Evolutionary conservation across 495 filamentous ascomycete species (phyloP).

Genomic region (Neurospora africana): DNA sequence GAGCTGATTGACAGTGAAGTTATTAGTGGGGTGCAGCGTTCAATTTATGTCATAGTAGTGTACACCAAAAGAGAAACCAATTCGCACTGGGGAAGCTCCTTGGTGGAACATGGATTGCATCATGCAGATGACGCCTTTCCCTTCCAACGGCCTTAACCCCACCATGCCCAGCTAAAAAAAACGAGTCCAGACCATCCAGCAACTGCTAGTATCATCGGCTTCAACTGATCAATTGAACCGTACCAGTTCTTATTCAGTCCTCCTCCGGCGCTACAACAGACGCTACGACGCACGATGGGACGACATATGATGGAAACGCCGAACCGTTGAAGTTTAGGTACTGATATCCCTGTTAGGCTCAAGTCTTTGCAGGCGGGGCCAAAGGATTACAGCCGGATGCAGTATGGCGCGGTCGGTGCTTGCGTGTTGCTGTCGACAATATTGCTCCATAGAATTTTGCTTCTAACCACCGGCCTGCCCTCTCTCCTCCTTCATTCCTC

Average conservation of each 20-base stretch:
- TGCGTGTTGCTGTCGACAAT: background rate
- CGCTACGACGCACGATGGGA: background rate
- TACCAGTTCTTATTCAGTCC: background rate
- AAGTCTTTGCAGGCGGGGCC: background rate
- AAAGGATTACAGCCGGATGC: background rate
- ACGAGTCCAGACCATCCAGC: slow-evolving; percentile 4
- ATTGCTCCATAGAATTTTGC: background rate
- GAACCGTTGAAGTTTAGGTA: background rate
- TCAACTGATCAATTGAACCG: background rate
- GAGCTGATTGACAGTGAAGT: background rate
- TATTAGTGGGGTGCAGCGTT: background rate
- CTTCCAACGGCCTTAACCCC: slow-evolving; percentile 4
- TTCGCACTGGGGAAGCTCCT: slow-evolving; percentile 11
- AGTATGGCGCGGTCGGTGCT: background rate
- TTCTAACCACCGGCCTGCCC: background rate
- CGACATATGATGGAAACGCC: background rate
- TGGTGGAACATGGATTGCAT: slow-evolving; percentile 9
- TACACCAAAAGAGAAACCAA: slow-evolving; percentile 1
- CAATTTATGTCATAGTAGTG: no score
- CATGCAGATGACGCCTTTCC: slow-evolving; percentile 13
- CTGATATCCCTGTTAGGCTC: background rate
- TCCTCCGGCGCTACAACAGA: background rate
- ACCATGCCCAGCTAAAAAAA: background rate
- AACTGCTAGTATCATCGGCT: background rate
- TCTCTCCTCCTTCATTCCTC: background rate